These are phyloP conservation scores for Exserohilum turcica DNA, from an alignment of 2,329 filamentous ascomycete species.

Conservation along the genomic window DNA sequence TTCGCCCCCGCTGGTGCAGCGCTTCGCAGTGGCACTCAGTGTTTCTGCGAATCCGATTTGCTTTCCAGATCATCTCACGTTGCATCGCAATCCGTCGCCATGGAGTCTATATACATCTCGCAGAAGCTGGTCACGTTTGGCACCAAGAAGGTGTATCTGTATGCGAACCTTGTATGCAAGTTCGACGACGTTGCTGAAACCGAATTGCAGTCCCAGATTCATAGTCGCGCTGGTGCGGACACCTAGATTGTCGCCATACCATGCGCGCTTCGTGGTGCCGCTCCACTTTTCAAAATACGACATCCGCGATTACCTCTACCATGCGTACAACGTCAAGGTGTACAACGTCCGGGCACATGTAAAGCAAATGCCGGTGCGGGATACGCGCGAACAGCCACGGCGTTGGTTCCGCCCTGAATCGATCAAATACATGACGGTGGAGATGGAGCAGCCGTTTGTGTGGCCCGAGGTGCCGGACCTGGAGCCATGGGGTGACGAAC, in stretches of 20 bases:
- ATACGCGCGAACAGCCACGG: constrained; percentile 55
- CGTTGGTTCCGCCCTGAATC: constrained; percentile 72
- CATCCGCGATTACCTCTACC: constrained; percentile 89
- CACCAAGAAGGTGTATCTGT: constrained; percentile 57
- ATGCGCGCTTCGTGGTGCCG: constrained; percentile 88
- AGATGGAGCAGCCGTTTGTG: constrained; percentile 84
- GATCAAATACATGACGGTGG: constrained; percentile 92
- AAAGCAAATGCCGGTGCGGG: constrained; percentile 68
- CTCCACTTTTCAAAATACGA: constrained; percentile 96
- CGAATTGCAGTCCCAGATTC: constrained; percentile 71
- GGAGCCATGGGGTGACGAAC: constrained; percentile 49
- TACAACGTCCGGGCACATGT: constrained; percentile 77
- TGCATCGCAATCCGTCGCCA: constrained; percentile 11
- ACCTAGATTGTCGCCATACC: constrained; percentile 72
- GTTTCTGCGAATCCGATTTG: neutral
- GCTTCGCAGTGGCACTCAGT: neutral
- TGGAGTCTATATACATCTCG: constrained; percentile 39
- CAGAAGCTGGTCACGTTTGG: constrained; percentile 46
- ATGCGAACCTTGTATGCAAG: constrained; percentile 19
- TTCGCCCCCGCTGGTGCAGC: neutral
- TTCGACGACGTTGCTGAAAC: constrained; percentile 14
- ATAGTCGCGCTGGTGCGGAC: constrained; percentile 78
- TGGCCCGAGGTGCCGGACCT: constrained; percentile 75
- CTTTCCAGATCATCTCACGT: too few species aligned
- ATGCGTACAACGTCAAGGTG: constrained; percentile 77